Evolutionary conservation across 129 eudicot species (phyloP).

Genomic region (Flaveria robusta): DNA sequence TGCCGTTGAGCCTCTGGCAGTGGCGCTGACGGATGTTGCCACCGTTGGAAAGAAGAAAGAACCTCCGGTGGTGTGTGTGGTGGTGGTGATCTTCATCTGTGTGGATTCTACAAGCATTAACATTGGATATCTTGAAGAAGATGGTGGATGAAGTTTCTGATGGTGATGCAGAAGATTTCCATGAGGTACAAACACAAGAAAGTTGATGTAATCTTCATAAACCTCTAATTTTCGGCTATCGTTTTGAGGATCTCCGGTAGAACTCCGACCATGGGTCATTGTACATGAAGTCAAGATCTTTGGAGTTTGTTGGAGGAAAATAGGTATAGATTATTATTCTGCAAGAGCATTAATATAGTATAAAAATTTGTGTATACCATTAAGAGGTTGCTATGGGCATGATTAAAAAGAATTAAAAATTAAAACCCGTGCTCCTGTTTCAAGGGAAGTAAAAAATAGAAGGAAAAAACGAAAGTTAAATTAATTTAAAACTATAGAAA

Average conservation of each 20-base stretch:
- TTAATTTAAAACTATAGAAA: too few relatives aligned
- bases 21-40: conserved; percentile 18
- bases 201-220: conserved; percentile 3
- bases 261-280: conserved; percentile 31
- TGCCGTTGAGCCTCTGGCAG: conserved; percentile 29
- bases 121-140: conserved; percentile 30
- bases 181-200: conserved; percentile 6
- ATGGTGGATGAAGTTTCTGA: neutral
- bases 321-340: too few relatives aligned
- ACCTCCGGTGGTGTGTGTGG: neutral
- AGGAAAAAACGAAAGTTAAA: too few relatives aligned
- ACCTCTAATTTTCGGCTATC: conserved; percentile 14
- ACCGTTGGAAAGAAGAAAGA: conserved; percentile 25
- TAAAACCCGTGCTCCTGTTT: too few relatives aligned
- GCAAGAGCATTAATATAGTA: conserved; percentile 14
- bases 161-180: conserved; percentile 10
- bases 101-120: conserved; percentile 32
- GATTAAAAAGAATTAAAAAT: too few relatives aligned
- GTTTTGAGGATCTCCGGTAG: conserved; percentile 31
- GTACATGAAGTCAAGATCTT: neutral
- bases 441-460: too few relatives aligned
- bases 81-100: neutral
- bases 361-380: neutral
- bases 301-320: too few relatives aligned
- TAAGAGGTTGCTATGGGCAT: neutral